phyloP scores from a whole-genome alignment of 768 basidiomycete species.

The Psilocybe tampanensis region DNA sequence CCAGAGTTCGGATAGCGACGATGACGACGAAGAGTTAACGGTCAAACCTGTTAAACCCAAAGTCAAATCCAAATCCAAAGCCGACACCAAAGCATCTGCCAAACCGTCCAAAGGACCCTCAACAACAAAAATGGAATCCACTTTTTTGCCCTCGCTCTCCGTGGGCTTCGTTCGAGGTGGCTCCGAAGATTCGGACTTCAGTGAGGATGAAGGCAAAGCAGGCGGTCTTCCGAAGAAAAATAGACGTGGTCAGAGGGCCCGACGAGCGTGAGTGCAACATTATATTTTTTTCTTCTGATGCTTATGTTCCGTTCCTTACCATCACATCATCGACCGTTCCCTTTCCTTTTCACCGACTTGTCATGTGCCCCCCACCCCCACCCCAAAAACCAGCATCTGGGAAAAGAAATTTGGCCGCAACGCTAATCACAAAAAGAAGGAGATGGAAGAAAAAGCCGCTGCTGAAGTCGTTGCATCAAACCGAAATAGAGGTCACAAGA shows the following conservation, averaged over 20 bases:
- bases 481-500: conserved; percentile 21
- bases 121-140: conserved; percentile 26
- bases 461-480: conserved; percentile 16
- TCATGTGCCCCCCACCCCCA: not conserved
- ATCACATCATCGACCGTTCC: not conserved
- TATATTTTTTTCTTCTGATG: not conserved
- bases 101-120: conserved; percentile 8
- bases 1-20: conserved; percentile 22
- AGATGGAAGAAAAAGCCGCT: conserved; percentile 47
- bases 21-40: conserved; percentile 37
- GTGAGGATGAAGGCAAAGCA: conserved; percentile 60
- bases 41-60: conserved; percentile 22
- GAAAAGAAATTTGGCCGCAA: conserved; percentile 93
- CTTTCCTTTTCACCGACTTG: not conserved
- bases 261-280: conserved; percentile 76
- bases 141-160: conserved; percentile 86
- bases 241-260: conserved; percentile 89
- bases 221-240: conserved; percentile 76
- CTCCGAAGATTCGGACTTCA: conserved; percentile 77
- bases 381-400: conserved; percentile 66
- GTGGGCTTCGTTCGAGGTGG: conserved; percentile 84
- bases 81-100: conserved; percentile 17
- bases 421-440: conserved; percentile 89
- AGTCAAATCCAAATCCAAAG: conserved; percentile 20
- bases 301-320: conserved; percentile 1